Percentiles rank a stretch among this genome's conserved stretches.
Conservation (phyloP, 2,329 filamentous ascomycete species). For the Exutisphaerella laricina region DNA sequence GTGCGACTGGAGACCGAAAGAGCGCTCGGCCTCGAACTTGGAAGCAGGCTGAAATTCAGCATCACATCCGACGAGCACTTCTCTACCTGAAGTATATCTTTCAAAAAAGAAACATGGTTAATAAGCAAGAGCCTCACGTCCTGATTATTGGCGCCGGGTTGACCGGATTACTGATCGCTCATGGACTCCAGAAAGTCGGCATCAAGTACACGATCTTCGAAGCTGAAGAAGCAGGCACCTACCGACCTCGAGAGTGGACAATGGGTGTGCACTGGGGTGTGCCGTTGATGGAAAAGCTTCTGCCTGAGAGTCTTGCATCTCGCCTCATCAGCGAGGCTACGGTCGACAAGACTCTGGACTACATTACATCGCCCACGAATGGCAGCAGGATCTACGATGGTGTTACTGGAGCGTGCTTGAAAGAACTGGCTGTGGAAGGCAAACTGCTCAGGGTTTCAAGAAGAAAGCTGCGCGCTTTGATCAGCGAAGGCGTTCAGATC, state of each 20-base stretch:
- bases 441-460: constrained; percentile 14
- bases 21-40: too few relatives aligned
- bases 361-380: constrained; percentile 9
- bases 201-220: constrained; percentile 19
- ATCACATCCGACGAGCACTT: too few relatives aligned
- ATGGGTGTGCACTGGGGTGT: constrained; percentile 18
- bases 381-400: constrained; percentile 19
- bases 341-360: constrained; percentile 18
- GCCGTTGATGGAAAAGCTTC: constrained; percentile 10
- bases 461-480: constrained; percentile 14
- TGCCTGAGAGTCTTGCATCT: constrained; percentile 13
- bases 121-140: constrained; percentile 6
- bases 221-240: constrained; percentile 12
- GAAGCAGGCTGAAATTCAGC: too few relatives aligned
- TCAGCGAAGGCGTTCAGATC: constrained; percentile 14
- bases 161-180: constrained; percentile 19
- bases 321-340: constrained; percentile 12
- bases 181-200: constrained; percentile 16
- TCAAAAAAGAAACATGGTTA: too few relatives aligned
- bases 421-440: constrained; percentile 14
- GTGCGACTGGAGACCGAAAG: too few relatives aligned
- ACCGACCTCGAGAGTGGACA: constrained; percentile 19
- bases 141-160: constrained; percentile 22
- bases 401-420: constrained; percentile 13
- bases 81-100: too few relatives aligned